Evolutionary conservation across 768 basidiomycete genomes (phyloP).

Genomic region (Mycena latifolia): DNA sequence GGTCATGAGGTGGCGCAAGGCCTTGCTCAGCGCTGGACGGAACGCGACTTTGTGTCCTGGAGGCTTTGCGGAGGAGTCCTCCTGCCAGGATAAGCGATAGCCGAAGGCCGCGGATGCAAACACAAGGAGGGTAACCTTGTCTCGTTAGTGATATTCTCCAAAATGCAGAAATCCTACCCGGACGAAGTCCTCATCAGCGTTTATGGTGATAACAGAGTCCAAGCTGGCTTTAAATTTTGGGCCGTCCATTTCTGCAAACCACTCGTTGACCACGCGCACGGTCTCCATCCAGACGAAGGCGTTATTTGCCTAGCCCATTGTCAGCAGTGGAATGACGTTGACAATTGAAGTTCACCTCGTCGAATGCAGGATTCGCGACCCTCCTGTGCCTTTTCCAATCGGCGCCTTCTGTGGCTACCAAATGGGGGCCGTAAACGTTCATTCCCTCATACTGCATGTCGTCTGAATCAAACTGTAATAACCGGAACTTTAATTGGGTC

Average conservation of each 20-base stretch:
- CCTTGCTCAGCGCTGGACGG: slow-evolving; percentile 44
- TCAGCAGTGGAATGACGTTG: not conserved
- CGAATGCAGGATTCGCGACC: slow-evolving; percentile 63
- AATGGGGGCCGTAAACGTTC: slow-evolving; percentile 42
- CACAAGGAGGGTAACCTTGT: slow-evolving; percentile 47
- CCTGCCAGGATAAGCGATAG: slow-evolving; percentile 47
- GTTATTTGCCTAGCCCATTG: slow-evolving; percentile 51
- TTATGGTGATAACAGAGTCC: not conserved
- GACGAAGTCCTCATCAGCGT: slow-evolving; percentile 2
- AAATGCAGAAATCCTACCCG: not conserved
- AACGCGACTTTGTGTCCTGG: slow-evolving; percentile 52
- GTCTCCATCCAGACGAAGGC: slow-evolving; percentile 63
- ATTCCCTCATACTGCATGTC: not conserved
- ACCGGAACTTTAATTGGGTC: not conserved
- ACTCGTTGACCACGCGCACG: slow-evolving; percentile 53
- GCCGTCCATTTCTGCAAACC: slow-evolving; percentile 55
- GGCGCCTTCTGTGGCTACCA: slow-evolving; percentile 55
- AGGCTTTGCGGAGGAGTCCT: slow-evolving; percentile 41
- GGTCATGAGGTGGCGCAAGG: slow-evolving; percentile 45
- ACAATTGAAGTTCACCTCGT: slow-evolving; percentile 51
- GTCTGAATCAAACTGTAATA: not conserved
- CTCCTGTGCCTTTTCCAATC: slow-evolving; percentile 62
- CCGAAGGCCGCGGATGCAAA: slow-evolving; percentile 59
- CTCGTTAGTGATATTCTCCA: not conserved
- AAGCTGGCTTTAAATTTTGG: not conserved